Evolutionary conservation across 2,329 filamentous ascomycete genomes (phyloP), one percentile per base, ranked within the genome.

Genomic region (Colletotrichum sidae): DNA sequence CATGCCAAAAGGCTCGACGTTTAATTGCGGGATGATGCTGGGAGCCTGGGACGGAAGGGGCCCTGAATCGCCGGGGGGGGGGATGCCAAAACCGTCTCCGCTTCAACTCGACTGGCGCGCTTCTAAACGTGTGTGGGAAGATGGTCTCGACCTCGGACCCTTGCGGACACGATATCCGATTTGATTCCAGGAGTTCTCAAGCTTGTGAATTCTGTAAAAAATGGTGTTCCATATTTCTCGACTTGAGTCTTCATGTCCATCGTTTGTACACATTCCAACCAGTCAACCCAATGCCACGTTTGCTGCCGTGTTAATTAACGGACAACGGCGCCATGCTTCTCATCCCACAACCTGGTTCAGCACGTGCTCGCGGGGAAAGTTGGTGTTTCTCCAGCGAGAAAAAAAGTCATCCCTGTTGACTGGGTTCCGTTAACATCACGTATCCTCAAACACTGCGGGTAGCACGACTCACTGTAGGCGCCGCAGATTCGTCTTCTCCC

Each of bases 401-500:
- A 92, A 82, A 69, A 90, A 96, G 75, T 96, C 93, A 70, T 96
- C 93, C 39, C 88, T 87, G 70, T 91, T 92, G 70, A 93, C 92
- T 94, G 69, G 42, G 17, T 11, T 52, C 33, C 42, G 51, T 57
- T 41, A 47, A 49, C 11, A 25, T 25, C 25, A 25, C 17, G 8
- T 11, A 11, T 15, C n/a, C 7, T 17, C 44, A 10, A 4, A 8
- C 46, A 9, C 8, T 1, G 34, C n/a, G 34, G 3, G 11, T 4
- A 8, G 10, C 33, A 8, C 34, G n/a, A 87, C 91, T 84, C 81
- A 94, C 93, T 90, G 73, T 98, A 98, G 9, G 88, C 95, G 65
- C 96, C 96, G 76, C 94, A 97, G 73, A 99, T 92, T 70, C 94
- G 89, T 70, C 96, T 84, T 73, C 91, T 88, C 2, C 96, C 96